A percentile compares a stretch with the other conserved stretches of the same genome.
These are phyloP conservation scores for Penicillium palitans DNA, from an alignment of 2,329 filamentous ascomycete genomes.

Conservation along the genomic window DNA sequence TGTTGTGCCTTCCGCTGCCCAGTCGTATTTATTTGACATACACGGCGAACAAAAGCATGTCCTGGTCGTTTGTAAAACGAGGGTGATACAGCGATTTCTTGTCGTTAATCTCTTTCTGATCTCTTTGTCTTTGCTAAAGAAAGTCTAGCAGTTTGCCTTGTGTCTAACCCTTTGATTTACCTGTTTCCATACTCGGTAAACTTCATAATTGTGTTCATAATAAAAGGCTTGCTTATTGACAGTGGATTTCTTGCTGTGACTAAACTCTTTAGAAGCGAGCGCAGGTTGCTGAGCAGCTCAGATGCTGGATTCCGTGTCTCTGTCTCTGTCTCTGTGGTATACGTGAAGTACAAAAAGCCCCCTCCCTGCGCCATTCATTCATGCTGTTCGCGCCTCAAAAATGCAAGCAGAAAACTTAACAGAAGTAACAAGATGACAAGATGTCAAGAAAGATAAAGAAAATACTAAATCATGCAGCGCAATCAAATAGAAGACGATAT, in stretches of 20 bases:
- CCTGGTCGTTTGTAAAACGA: constrained; percentile 9
- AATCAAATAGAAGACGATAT: not conserved
- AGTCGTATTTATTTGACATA: not conserved
- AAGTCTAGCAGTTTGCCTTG: constrained; percentile 5
- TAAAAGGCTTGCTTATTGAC: constrained; percentile 5
- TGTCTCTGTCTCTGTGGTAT: not conserved
- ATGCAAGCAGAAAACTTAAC: not conserved
- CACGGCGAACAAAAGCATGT: constrained; percentile 11
- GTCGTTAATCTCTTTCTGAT: constrained; percentile 10
- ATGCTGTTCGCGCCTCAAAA: not conserved
- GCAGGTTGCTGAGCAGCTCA: not conserved
- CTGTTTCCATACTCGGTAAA: constrained; percentile 3
- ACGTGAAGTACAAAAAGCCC: not conserved
- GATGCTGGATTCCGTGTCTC: not conserved
- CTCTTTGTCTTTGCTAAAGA: constrained; percentile 16
- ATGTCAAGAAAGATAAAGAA: not conserved
- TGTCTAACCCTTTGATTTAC: constrained; percentile 2
- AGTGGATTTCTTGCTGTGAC: not conserved
- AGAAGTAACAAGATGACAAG: not conserved
- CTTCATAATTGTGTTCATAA: constrained; percentile 8
- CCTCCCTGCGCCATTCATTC: not conserved
- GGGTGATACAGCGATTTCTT: constrained; percentile 19
- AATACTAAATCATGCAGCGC: not conserved
- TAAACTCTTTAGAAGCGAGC: not conserved
- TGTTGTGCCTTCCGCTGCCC: not conserved